Evolutionary conservation across 768 basidiomycete species (phyloP), one percentile per base, ranked within the genome.

Genomic region (Plicaturopsis crispa): DNA sequence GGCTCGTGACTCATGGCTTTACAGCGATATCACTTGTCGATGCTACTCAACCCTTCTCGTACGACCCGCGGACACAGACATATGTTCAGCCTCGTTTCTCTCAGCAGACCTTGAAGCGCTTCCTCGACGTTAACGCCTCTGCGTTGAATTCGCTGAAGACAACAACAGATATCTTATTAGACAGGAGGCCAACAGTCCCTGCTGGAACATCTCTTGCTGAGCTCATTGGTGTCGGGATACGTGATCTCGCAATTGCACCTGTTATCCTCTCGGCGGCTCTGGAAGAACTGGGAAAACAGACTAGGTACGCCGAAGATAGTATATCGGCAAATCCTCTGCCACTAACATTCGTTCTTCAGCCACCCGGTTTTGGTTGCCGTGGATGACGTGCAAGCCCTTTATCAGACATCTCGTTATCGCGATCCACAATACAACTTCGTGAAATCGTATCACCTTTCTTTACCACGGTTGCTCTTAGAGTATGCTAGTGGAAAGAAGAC

Each of bases 341-440:
- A 8, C 1, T 34, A 17, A 12, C 11, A 3, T 38, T 14, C 14
- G 18, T 1, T 19, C 14, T 12, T 21, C 11, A 91, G 88, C 31
- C 64, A 69, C 49, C 89, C 89, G 0, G 83, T 94, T 2, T 54
- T 96, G 5, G 62, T 93, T 21, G 91, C 90, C 0, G 66, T 93
- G 1, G 92, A 96, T 47, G 91, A 94, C 48, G 78, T 88, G 55
- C 92, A 94, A 55, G 71, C 87, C 0, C 57, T 96, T 18, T 90
- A 86, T 50, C 61, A 66, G 33, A 63, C 60, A 31, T 75, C 83
- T 0, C 52, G 62, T 19, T 93, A 93, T 60, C 74, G 78, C 18
- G 80, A 87, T 40, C 84, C 84, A 10, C 76, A 80, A 31, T 88
- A 79, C 58, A 63, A 66, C 5, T 51, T 64, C 7, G 76, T 94